Base-by-base conservation (phyloP, 1,284 basidiomycete genomes). In the Irpex lacteus region DNA sequence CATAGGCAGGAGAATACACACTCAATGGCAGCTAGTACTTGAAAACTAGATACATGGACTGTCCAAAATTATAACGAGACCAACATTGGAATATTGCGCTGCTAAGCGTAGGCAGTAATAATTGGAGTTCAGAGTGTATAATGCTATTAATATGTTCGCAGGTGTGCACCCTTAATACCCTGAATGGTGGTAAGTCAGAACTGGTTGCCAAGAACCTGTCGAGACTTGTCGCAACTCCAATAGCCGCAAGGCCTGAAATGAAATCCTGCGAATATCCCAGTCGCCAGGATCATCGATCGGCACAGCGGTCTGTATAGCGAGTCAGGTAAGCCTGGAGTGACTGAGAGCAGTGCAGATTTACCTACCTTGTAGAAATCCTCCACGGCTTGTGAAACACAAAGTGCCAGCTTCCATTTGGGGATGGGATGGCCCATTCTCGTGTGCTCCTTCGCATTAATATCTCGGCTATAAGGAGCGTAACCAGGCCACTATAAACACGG, bases 181-280 rank as follows among this genome's bases (percentile, higher is more conserved):
- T 26, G 21, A 3, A 26, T 26, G 77, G 78, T 72, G 78, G 80
- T 80, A 55, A 9, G n/a, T 32, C 19, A 61, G 18, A 4, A 56
- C 60, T 13, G 60, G 60, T 21, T 61, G 60, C 60, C 60, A 61
- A 9, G 60, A 55, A 13, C 52, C 60, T 9, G 19, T 26, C 7
- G 52, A n/a, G 21, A 61, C 60, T n/a, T 56, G 52, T 7, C 53
- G 34, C 21, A 61, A 37, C 38, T 61, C 53, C 13, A 56, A 37
- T 4, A 61, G 60, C 32, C 37, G 19, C 34, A 61, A 47, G 7
- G 11, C 5, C 15, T 56, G 52, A 36, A 61, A 61, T 7, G 60
- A 38, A 32, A 61, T 61, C 37, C 26, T 37, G 8, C 40, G 32
- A 26, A 61, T 8, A 18, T 38, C 7, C 60, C 60, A 61, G 26